phyloP scores from a whole-genome alignment of 2,329 filamentous ascomycete species.

The Colletotrichum sp. region DNA sequence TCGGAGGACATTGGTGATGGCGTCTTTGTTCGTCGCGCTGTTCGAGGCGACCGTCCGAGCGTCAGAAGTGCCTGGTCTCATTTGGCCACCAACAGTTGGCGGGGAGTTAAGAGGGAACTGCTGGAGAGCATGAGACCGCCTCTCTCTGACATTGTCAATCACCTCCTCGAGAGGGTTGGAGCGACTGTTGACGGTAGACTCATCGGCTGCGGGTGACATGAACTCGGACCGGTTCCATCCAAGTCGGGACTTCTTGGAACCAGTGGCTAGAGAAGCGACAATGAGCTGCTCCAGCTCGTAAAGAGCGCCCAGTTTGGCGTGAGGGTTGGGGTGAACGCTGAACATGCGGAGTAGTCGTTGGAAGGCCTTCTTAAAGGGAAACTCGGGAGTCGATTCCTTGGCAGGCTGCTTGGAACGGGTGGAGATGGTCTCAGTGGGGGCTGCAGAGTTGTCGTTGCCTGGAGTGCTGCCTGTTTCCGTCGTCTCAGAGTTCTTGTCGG shows the following conservation, averaged over 20 bases:
- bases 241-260: slow-evolving; percentile 33
- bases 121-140: slow-evolving; percentile 63
- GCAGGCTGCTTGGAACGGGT: slow-evolving; percentile 29
- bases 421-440: slow-evolving; percentile 43
- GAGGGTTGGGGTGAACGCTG: slow-evolving; percentile 86
- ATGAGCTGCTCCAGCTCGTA: slow-evolving; percentile 85
- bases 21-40: slow-evolving; percentile 61
- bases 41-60: slow-evolving; percentile 54
- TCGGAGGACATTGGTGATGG: slow-evolving; percentile 70
- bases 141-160: slow-evolving; percentile 73
- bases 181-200: slow-evolving; percentile 37
- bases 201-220: slow-evolving; percentile 33
- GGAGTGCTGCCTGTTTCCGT: slow-evolving; percentile 39
- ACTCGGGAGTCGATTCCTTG: slow-evolving; percentile 55
- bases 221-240: slow-evolving; percentile 38
- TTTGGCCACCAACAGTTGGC: slow-evolving; percentile 26
- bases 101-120: slow-evolving; percentile 36
- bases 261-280: slow-evolving; percentile 62
- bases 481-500: slow-evolving; percentile 40
- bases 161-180: slow-evolving; percentile 65
- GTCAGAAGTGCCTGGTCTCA: slow-evolving; percentile 50
- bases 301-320: slow-evolving; percentile 81
- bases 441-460: slow-evolving; percentile 45
- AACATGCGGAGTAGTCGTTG: slow-evolving; percentile 83
- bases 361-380: slow-evolving; percentile 84